Conservation (phyloP, 148 eudicot genomes). For the Agrostemma githago region DNA sequence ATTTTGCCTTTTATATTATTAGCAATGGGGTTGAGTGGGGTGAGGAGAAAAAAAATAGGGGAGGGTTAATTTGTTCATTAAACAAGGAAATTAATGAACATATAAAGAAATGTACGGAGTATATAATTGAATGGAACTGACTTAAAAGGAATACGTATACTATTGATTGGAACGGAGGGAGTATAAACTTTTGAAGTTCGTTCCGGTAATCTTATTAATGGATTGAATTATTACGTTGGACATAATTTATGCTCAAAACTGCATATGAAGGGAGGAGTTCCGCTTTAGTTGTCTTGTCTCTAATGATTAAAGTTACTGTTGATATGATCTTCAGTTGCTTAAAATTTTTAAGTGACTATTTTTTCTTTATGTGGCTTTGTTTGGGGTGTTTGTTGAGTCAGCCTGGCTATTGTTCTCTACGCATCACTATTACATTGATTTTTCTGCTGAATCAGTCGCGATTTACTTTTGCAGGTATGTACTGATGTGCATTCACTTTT, state of each 20-base stretch:
- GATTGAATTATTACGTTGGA: too few species aligned
- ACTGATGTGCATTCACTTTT: slow-evolving; percentile 92
- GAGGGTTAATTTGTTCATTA: too few species aligned
- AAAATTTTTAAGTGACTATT: background rate
- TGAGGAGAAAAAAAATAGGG: too few species aligned
- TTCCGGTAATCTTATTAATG: too few species aligned
- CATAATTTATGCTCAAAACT: background rate
- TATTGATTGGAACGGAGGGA: too few species aligned
- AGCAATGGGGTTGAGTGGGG: too few species aligned
- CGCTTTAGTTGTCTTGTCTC: background rate
- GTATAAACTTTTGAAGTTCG: too few species aligned
- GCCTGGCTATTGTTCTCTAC: background rate
- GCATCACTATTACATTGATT: background rate
- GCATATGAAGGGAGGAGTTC: background rate
- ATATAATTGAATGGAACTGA: too few species aligned
- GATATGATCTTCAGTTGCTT: background rate
- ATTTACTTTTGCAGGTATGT: slow-evolving; percentile 66
- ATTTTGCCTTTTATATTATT: too few species aligned
- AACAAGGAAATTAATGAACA: too few species aligned
- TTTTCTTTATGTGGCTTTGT: background rate
- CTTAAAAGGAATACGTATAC: too few species aligned
- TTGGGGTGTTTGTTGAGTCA: background rate
- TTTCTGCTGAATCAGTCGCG: slow-evolving; percentile 4
- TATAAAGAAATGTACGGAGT: too few species aligned
- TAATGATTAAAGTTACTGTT: background rate